Evolutionary conservation across 768 basidiomycete species (phyloP).

Genomic region (Mrakia frigida): DNA sequence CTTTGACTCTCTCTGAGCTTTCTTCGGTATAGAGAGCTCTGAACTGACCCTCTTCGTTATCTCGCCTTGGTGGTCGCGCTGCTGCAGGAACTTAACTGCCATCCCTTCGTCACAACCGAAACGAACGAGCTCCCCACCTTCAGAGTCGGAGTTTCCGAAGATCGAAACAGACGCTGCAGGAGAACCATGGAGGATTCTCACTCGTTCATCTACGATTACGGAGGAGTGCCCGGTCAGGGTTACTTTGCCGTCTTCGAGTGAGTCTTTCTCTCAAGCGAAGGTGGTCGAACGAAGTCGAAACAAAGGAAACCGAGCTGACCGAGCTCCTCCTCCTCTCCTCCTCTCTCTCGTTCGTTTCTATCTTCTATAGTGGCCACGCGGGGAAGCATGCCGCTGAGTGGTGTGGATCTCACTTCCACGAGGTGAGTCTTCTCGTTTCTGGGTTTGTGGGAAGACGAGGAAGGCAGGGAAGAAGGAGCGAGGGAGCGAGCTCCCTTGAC

Average conservation of each 20-base stretch:
- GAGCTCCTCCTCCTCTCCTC: neutral
- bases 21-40: too few relatives aligned
- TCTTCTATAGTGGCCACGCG: conserved; percentile 64
- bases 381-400: conserved; percentile 98
- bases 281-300: too few relatives aligned
- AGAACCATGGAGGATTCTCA: conserved; percentile 97
- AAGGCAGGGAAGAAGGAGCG: too few relatives aligned
- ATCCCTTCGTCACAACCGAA: conserved; percentile 44
- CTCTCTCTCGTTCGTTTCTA: neutral
- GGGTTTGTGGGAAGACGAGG: neutral
- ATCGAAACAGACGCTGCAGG: conserved; percentile 69
- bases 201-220: conserved; percentile 92
- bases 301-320: too few relatives aligned
- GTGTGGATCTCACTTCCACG: conserved; percentile 94
- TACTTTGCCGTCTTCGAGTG: conserved; percentile 95
- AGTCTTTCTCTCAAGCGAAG: conserved; percentile 27
- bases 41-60: neutral
- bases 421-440: conserved; percentile 49
- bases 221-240: conserved; percentile 82
- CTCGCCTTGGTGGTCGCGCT: neutral
- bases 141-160: conserved; percentile 71
- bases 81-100: conserved; percentile 62
- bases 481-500: too few relatives aligned
- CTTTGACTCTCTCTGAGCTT: neutral
- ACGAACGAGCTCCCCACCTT: conserved; percentile 45